These are phyloP conservation scores for Cercospora citrullina DNA, from an alignment of 2,329 filamentous ascomycete genomes.

Conservation along the genomic window DNA sequence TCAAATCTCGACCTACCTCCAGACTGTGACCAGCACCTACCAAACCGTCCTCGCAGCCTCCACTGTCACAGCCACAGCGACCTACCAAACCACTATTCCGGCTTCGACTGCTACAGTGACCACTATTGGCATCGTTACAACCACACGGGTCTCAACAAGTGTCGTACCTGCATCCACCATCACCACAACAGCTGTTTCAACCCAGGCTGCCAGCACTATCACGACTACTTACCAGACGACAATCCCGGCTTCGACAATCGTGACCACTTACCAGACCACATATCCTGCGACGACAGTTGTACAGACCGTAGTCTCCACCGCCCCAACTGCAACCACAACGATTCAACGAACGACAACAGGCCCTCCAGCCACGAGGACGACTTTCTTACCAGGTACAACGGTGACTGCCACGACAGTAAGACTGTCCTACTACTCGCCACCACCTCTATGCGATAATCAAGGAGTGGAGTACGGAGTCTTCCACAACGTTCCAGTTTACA, in stretches of 20 bases:
- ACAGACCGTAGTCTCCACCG: background rate
- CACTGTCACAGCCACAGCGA: background rate
- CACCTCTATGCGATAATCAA: conserved; percentile 20
- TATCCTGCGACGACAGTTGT: background rate
- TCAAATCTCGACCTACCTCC: background rate
- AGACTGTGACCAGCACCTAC: conserved; percentile 3
- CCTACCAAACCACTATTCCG: conserved; percentile 7
- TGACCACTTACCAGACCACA: background rate
- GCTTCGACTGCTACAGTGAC: background rate
- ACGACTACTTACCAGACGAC: conserved; percentile 6
- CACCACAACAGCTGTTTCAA: conserved; percentile 3
- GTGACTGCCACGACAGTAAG: background rate
- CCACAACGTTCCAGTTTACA: conserved; percentile 12
- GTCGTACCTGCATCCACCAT: background rate
- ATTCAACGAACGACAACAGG: background rate
- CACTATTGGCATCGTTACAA: background rate
- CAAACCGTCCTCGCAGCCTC: background rate
- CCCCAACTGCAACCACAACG: background rate
- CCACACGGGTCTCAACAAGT: background rate
- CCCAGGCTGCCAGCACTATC: conserved; percentile 1
- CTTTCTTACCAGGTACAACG: background rate
- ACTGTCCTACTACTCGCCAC: conserved; percentile 1
- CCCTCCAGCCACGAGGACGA: background rate
- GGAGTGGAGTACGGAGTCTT: conserved; percentile 20
- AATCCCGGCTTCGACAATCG: background rate